A percentile compares a stretch with the other conserved stretches of the same genome.
Conservation (phyloP, 2,329 filamentous ascomycete species). For the Penicillium frequentans region DNA sequence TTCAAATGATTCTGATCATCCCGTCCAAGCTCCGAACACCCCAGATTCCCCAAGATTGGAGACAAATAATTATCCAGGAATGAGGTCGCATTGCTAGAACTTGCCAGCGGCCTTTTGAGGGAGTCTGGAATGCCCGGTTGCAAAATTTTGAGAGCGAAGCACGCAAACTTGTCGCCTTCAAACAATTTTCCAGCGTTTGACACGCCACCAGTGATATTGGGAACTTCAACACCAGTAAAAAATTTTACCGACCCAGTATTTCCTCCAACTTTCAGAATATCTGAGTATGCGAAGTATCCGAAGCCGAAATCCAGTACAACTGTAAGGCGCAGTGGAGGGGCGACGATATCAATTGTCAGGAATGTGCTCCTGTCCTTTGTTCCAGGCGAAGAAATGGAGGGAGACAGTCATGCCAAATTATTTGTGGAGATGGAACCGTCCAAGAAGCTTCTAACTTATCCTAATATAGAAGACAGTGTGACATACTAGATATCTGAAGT, state of each 20-base stretch:
- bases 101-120: constrained; percentile 2
- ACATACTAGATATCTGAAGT: constrained; percentile 8
- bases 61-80: neutral
- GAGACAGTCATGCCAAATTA: constrained; percentile 1
- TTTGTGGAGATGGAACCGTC: constrained; percentile 6
- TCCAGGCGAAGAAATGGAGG: constrained; percentile 5
- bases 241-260: constrained; percentile 6
- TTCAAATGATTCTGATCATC: constrained; percentile 8
- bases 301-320: constrained; percentile 2
- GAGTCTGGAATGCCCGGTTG: constrained; percentile 7
- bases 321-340: constrained; percentile 5
- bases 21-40: constrained; percentile 1
- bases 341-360: constrained; percentile 6
- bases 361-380: constrained; percentile 6
- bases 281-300: constrained; percentile 8
- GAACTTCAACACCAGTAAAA: constrained; percentile 4
- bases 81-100: constrained; percentile 2
- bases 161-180: constrained; percentile 8
- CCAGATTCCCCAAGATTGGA: neutral
- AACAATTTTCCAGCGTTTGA: constrained; percentile 3
- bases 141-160: constrained; percentile 3
- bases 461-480: neutral
- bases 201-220: constrained; percentile 5
- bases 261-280: constrained; percentile 5
- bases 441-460: neutral